Evolutionary conservation across 306 rosid species (phyloP).

Genomic region (Hylodesmum podocarpum): DNA sequence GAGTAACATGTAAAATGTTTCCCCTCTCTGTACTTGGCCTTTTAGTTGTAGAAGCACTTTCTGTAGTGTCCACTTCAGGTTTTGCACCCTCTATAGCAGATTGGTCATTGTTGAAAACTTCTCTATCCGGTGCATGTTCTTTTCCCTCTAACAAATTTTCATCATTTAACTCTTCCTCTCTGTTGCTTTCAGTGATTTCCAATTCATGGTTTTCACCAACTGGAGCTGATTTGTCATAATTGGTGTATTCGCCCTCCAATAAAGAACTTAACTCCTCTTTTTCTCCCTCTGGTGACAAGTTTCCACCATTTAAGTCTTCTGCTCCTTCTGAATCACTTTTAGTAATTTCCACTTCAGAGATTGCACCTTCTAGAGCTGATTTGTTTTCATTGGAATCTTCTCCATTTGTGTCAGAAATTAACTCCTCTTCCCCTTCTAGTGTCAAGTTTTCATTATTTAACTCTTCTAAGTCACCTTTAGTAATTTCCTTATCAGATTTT

Average conservation of each 20-base stretch:
- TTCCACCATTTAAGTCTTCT: conserved; percentile 5
- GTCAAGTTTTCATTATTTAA: conserved; percentile 14
- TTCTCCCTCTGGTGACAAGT: background rate
- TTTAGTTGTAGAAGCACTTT: conserved; percentile 40
- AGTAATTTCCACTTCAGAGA: conserved; percentile 31
- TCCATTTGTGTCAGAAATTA: conserved; percentile 16
- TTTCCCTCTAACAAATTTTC: conserved; percentile 15
- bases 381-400: conserved; percentile 29
- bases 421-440: conserved; percentile 7
- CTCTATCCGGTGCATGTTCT: conserved; percentile 1
- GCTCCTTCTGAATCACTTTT: conserved; percentile 22
- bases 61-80: conserved; percentile 33
- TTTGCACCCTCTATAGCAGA: conserved; percentile 26
- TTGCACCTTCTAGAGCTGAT: conserved; percentile 24
- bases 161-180: conserved; percentile 23
- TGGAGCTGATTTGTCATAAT: background rate
- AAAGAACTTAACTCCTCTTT: conserved; percentile 7
- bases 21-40: conserved; percentile 33
- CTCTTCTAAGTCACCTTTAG: conserved; percentile 26
- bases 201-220: conserved; percentile 3
- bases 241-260: conserved; percentile 5
- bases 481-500: conserved; percentile 31
- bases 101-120: conserved; percentile 30
- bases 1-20: conserved; percentile 34
- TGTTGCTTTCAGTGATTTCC: conserved; percentile 15